These are phyloP conservation scores for Penicillium paneum DNA, from an alignment of 2,329 filamentous ascomycete species.

Conservation along the genomic window DNA sequence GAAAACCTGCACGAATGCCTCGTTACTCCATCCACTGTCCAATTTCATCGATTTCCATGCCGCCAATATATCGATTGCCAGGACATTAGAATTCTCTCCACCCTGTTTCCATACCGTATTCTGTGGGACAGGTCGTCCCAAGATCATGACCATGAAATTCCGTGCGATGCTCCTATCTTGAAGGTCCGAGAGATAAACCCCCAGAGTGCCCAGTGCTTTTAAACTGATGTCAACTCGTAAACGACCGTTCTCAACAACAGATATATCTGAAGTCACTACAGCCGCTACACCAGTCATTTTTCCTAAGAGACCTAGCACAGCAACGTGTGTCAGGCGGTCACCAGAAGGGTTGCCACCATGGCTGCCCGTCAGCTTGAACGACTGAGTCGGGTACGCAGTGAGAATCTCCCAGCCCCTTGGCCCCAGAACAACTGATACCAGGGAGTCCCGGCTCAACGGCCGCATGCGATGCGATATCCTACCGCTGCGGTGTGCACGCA, in stretches of 20 bases:
- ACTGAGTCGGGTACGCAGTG: slow-evolving; percentile 65
- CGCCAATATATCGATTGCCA: slow-evolving; percentile 71
- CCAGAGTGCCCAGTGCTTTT: slow-evolving; percentile 71
- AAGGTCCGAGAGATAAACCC: slow-evolving; percentile 73
- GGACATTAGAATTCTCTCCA: slow-evolving; percentile 52
- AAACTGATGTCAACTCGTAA: slow-evolving; percentile 65
- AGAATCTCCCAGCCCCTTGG: slow-evolving; percentile 75
- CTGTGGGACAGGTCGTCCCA: slow-evolving; percentile 65
- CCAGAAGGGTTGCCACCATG: slow-evolving; percentile 39
- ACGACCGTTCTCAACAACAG: slow-evolving; percentile 57
- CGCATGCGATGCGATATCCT: slow-evolving; percentile 49
- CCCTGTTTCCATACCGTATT: slow-evolving; percentile 58
- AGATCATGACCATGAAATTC: slow-evolving; percentile 72
- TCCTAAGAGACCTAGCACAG: slow-evolving; percentile 72
- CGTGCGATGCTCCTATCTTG: slow-evolving; percentile 57
- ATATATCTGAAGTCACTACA: slow-evolving; percentile 61
- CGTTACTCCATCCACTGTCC: slow-evolving; percentile 73
- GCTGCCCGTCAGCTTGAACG: slow-evolving; percentile 45
- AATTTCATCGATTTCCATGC: slow-evolving; percentile 77
- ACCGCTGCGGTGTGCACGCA: slow-evolving; percentile 69
- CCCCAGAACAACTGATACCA: slow-evolving; percentile 63
- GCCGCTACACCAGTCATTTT: slow-evolving; percentile 91
- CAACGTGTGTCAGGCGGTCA: slow-evolving; percentile 46
- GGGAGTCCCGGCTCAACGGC: slow-evolving; percentile 34
- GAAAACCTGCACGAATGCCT: slow-evolving; percentile 67